A percentile compares a stretch with the other conserved stretches of the same genome.
Conservation (phyloP, 108 stramenopile genomes). For the Poteriospumella lacustris region DNA sequence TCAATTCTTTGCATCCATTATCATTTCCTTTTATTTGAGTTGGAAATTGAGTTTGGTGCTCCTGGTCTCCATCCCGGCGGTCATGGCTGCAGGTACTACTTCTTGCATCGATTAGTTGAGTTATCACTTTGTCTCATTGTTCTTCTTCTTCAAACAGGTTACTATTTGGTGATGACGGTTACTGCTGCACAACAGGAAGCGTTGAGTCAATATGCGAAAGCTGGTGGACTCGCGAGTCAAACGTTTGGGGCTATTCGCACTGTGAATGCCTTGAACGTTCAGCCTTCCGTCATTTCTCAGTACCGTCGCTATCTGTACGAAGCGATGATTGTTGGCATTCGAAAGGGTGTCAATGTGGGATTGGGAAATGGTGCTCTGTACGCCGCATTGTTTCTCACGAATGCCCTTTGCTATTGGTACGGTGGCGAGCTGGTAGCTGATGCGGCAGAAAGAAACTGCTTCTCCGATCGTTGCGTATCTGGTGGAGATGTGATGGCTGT, state of each 20-base stretch:
- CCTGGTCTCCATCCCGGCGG: background rate
- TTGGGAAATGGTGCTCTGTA: conserved; percentile 12
- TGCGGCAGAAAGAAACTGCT: no score
- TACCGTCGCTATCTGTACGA: no score
- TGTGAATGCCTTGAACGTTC: conserved; percentile 1
- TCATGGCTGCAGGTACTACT: background rate
- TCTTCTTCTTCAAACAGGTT: no score
- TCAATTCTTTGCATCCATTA: background rate
- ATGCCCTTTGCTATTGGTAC: conserved; percentile 23
- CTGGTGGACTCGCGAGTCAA: conserved; percentile 21
- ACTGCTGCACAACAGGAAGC: background rate
- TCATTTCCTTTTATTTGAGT: conserved; percentile 3
- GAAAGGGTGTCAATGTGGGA: background rate
- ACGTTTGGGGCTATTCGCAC: conserved; percentile 2
- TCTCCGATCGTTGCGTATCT: background rate
- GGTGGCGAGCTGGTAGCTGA: background rate
- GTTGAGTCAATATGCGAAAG: background rate
- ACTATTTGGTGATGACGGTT: background rate
- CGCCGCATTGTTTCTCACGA: background rate
- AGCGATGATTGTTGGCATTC: conserved; percentile 18
- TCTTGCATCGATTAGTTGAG: no score
- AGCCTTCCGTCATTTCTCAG: background rate
- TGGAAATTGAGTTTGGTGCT: conserved; percentile 4
- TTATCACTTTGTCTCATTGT: no score
- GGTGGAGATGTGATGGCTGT: conserved; percentile 17